Evolutionary conservation across 805 yeast species (phyloP).

Genomic region (Yamadazyma insecticola): DNA sequence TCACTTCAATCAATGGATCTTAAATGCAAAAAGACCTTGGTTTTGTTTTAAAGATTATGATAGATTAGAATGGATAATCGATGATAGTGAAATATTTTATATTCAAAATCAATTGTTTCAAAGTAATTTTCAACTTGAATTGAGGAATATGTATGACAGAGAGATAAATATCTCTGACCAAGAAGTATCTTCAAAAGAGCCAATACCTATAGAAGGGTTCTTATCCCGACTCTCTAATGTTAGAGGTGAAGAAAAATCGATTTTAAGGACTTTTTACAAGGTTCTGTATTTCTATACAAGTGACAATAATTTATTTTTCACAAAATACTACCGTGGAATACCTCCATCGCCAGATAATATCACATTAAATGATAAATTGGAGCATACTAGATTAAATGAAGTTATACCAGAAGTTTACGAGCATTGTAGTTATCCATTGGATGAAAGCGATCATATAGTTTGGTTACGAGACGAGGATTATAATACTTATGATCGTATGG

Average conservation of each 20-base stretch:
- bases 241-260: conserved; percentile 36
- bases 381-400: conserved; percentile 7
- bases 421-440: conserved; percentile 53
- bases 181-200: conserved; percentile 21
- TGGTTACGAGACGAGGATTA: conserved; percentile 47
- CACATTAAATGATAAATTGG: conserved; percentile 12
- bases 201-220: conserved; percentile 80
- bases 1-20: conserved; percentile 12
- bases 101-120: conserved; percentile 27
- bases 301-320: conserved; percentile 57
- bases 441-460: conserved; percentile 45
- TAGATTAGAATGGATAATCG: conserved; percentile 52
- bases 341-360: conserved; percentile 56
- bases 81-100: conserved; percentile 23
- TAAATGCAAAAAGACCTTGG: conserved; percentile 36
- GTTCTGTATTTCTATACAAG: conserved; percentile 61
- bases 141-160: conserved; percentile 45
- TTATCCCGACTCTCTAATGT: conserved; percentile 52
- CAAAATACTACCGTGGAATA: conserved; percentile 47
- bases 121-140: conserved; percentile 50
- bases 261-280: conserved; percentile 41
- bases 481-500: conserved; percentile 54
- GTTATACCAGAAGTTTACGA: conserved; percentile 35
- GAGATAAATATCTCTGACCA: conserved; percentile 11
- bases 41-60: conserved; percentile 64